Percentiles rank a stretch among this genome's conserved stretches.
These are phyloP conservation scores for Phytophthora brassicae DNA, from an alignment of 352 stramenopile species.

Conservation along the genomic window DNA sequence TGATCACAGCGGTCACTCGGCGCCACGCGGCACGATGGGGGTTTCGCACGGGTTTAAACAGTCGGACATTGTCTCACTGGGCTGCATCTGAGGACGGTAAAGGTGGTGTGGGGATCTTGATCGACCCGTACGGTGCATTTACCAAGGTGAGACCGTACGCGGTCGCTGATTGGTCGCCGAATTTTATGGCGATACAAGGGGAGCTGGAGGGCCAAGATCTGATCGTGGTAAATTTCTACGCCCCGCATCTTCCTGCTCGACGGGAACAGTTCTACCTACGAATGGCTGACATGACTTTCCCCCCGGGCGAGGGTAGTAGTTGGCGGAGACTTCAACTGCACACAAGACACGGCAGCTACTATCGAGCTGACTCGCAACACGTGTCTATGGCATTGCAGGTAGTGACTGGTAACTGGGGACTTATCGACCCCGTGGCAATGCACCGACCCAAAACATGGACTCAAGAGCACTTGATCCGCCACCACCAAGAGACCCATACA, in stretches of 20 bases:
- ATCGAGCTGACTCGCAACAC: too few species aligned
- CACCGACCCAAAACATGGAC: not conserved
- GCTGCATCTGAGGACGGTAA: not conserved
- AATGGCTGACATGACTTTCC: not conserved
- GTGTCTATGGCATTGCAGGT: not conserved
- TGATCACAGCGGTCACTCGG: too few species aligned
- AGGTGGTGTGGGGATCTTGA: not conserved
- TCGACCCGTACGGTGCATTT: not conserved
- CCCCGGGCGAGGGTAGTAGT: not conserved
- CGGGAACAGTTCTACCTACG: not conserved
- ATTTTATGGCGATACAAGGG: not conserved
- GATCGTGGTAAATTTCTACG: not conserved
- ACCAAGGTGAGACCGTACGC: not conserved
- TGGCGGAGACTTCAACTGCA: not conserved
- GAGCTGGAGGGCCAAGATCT: not conserved
- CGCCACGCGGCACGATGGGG: too few species aligned
- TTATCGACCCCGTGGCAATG: not conserved
- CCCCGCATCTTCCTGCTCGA: not conserved
- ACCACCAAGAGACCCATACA: not conserved
- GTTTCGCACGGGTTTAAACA: too few species aligned
- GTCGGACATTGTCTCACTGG: not conserved
- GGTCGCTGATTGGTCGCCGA: not conserved
- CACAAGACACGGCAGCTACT: not conserved
- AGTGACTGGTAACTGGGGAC: not conserved
- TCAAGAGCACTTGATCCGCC: not conserved